Evolutionary conservation across 192 early-diverging fungal genomes (phyloP).

Genomic region (Backusella tuberculispora): DNA sequence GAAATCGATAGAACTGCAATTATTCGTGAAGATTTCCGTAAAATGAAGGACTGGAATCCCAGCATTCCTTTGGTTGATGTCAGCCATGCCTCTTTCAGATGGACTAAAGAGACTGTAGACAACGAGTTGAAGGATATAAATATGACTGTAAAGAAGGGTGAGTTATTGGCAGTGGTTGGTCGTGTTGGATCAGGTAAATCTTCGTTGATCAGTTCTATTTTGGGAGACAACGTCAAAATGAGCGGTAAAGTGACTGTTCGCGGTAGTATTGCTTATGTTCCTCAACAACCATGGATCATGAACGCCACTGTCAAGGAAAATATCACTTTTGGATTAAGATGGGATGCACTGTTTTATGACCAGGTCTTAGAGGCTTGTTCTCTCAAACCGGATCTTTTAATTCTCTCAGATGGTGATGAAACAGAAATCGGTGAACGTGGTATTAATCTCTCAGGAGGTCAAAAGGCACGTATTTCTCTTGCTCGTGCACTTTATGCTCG

Average conservation of each 20-base stretch:
- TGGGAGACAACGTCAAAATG: slow-evolving; percentile 87
- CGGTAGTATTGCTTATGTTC: slow-evolving; percentile 70
- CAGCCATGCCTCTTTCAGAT: slow-evolving; percentile 57
- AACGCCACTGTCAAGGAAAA: slow-evolving; percentile 93
- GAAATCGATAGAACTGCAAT: slow-evolving; percentile 78
- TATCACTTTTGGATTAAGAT: slow-evolving; percentile 84
- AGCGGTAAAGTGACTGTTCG: slow-evolving; percentile 67
- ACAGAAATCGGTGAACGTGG: slow-evolving; percentile 94
- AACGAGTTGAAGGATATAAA: slow-evolving; percentile 45
- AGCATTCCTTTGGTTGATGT: slow-evolving; percentile 46
- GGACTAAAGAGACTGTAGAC: slow-evolving; percentile 46
- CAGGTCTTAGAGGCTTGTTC: slow-evolving; percentile 76
- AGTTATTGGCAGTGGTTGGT: slow-evolving; percentile 43
- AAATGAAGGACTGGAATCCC: slow-evolving; percentile 11
- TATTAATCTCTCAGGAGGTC: slow-evolving; percentile 90
- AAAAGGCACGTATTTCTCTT: slow-evolving; percentile 72
- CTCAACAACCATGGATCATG: slow-evolving; percentile 91
- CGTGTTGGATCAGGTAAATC: slow-evolving; percentile 64
- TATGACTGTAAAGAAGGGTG: slow-evolving; percentile 43
- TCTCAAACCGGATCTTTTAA: slow-evolving; percentile 80
- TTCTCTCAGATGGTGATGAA: slow-evolving; percentile 83
- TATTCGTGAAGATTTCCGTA: slow-evolving; percentile 43
- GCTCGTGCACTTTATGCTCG: slow-evolving; percentile 88
- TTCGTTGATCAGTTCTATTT: slow-evolving; percentile 72
- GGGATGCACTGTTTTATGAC: slow-evolving; percentile 77